These are phyloP conservation scores for Ophiostoma tasmaniense DNA, from an alignment of 2,329 filamentous ascomycete genomes.

Conservation along the genomic window DNA sequence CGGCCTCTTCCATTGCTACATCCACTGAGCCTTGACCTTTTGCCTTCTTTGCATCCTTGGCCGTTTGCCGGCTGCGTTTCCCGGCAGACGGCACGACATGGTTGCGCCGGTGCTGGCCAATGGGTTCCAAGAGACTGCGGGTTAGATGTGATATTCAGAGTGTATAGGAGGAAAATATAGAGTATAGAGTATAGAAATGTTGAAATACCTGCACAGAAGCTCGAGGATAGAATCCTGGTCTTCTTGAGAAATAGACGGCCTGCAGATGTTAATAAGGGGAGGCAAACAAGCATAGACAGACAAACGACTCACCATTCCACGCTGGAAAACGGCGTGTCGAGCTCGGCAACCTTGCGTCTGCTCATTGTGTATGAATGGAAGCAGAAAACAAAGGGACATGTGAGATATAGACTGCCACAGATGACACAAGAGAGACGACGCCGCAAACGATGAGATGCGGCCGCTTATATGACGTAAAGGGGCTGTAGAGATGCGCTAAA, in stretches of 20 bases:
- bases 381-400: neutral
- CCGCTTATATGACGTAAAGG: neutral
- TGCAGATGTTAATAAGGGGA: slow-evolving; percentile 27
- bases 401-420: neutral
- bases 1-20: neutral
- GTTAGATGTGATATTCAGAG: no score
- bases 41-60: slow-evolving; percentile 23
- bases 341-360: slow-evolving; percentile 52
- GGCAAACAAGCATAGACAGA: neutral
- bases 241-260: slow-evolving; percentile 50
- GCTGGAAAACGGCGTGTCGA: slow-evolving; percentile 56
- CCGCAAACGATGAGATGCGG: neutral
- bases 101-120: slow-evolving; percentile 52
- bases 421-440: neutral
- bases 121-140: slow-evolving; percentile 50
- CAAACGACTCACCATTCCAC: slow-evolving; percentile 45
- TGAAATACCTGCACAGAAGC: slow-evolving; percentile 57
- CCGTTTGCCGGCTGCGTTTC: slow-evolving; percentile 36
- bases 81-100: slow-evolving; percentile 52
- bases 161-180: no score
- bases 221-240: slow-evolving; percentile 59
- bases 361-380: slow-evolving; percentile 31
- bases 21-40: neutral
- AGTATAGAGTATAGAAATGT: neutral
- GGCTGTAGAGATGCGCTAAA: neutral